Base-by-base conservation (phyloP, 202 grass and related monocot genomes). In the Tripidium arundinaceum region DNA sequence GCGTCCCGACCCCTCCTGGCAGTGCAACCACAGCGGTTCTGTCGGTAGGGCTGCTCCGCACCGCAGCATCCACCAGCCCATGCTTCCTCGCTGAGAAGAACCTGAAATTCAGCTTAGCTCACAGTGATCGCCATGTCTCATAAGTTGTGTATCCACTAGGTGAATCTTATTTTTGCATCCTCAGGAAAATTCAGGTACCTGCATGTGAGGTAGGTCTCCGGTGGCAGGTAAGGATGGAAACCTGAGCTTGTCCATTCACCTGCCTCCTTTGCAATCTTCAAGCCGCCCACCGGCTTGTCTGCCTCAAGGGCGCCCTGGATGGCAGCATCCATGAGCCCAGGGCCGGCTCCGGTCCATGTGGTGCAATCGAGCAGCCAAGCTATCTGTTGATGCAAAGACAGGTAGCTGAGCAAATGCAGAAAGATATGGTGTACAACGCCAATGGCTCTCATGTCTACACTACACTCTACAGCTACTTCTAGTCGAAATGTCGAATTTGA, bases 51-150 rank as follows among this genome's bases (percentile, higher is more conserved):
- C 63, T 83, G 74, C 91, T 93, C 61, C 92, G 72, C 15, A 98
- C 88, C 1, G 55, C 86, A 60, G 92, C 95, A 78, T 98, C 92
- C 28, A 98, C 92, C 11, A 97, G 76, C 1, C 89, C 94, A 46
- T 97, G 95, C 74, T 98, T 98, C 74, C 95, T 85, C 38, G 90
- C 92, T 0, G 88, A 98, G 86, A 98, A 93, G 69, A 98, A 98
- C 84, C 91, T 94, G 70, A 69, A 84, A 72, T 86, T n/a, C 40
- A 75, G 19, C 18, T 31, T 47, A 74, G 8, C 67, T 5, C 41
- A 68, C 29, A 26, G 67, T 54, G 42, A 68, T 22, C 55, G 45
- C 22, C 65, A 77, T 18, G 21, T 12, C 19, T 1, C 54, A 25
- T 16, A 39, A 14, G 1, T n/a, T 34, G 26, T 5, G 0, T n/a